Evolutionary conservation across 768 basidiomycete species (phyloP), one percentile per base, ranked within the genome.

Genomic region (Lentinula sp.): DNA sequence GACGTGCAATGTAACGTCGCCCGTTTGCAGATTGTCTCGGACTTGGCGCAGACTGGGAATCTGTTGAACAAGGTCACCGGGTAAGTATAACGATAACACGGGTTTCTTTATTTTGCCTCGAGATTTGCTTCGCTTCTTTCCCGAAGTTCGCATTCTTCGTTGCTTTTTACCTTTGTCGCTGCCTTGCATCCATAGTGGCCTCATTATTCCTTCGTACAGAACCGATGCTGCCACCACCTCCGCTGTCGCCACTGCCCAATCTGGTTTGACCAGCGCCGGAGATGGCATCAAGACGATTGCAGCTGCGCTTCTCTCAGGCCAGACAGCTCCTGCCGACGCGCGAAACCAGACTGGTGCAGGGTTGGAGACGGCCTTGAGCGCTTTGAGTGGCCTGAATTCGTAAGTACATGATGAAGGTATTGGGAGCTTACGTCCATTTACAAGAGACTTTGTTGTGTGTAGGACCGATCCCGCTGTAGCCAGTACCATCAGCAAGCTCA

Each of bases 1-100:
- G 62, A 70, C 65, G 49, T 75, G 10, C 59, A 66, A 40, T 75
- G 73, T 68, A 74, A 74, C 65, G 28, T 71, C 52, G 69, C 69
- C 57, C 70, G 73, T 57, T 57, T 71, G 42, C 62, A 66, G 61
- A 73, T 70, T 61, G 71, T 73, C 28, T 59, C 67, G 8, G 65
- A 60, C 9, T 65, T 75, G 37, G 60, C 67, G 7, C 32, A 43
- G 10, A 65, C 68, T 2, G 62, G 65, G 16, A 59, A 53, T 15
- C 10, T 40, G 16, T 13, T 55, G 53, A 39, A 15, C 18, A 40
- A 37, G 53, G 10, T 55, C 15, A 40, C 4, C 37, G 18, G 32
- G 53, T 43, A 16, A 43, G 42, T 28, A 28, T 28, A 3, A 28
- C 28, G 0, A 28, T 28, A 28, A 0, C 28, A 28, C 28, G 28